Percentiles rank a stretch among this genome's conserved stretches.
Conservation (phyloP, 768 basidiomycete species). For the Xanthoconium purpureum region DNA sequence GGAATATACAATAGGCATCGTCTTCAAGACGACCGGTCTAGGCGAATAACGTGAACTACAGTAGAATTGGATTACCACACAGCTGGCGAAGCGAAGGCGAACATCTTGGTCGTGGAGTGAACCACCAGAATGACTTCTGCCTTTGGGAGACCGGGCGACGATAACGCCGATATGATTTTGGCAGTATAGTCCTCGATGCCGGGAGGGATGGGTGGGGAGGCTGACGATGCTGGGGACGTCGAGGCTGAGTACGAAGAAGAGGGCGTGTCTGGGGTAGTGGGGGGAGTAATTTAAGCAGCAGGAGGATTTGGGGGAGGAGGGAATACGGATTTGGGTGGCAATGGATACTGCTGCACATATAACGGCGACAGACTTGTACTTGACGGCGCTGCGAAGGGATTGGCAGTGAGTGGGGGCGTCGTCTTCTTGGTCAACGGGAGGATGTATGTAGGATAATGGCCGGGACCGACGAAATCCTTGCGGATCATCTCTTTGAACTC, state of each 20-base stretch:
- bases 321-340: conserved; percentile 29
- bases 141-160: conserved; percentile 31
- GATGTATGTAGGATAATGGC: conserved; percentile 62
- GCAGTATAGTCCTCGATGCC: conserved; percentile 50
- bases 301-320: conserved; percentile 14
- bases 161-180: conserved; percentile 43
- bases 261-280: conserved; percentile 51
- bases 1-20: too few relatives aligned
- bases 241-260: conserved; percentile 49
- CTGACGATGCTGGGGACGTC: conserved; percentile 59
- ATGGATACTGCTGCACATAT: conserved; percentile 30
- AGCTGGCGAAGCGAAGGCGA: conserved; percentile 58
- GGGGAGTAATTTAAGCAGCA: conserved; percentile 26
- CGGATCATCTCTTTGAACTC: too few relatives aligned
- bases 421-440: conserved; percentile 57
- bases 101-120: conserved; percentile 58
- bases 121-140: conserved; percentile 22
- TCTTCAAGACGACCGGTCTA: conserved; percentile 28
- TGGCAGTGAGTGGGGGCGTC: conserved; percentile 26
- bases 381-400: conserved; percentile 34
- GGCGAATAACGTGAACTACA: conserved; percentile 22
- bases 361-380: too few relatives aligned
- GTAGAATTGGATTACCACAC: too few relatives aligned
- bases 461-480: conserved; percentile 59
- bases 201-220: conserved; percentile 57